Conservation (phyloP, 768 basidiomycete species). For the Udeniomyces megalosporus region DNA sequence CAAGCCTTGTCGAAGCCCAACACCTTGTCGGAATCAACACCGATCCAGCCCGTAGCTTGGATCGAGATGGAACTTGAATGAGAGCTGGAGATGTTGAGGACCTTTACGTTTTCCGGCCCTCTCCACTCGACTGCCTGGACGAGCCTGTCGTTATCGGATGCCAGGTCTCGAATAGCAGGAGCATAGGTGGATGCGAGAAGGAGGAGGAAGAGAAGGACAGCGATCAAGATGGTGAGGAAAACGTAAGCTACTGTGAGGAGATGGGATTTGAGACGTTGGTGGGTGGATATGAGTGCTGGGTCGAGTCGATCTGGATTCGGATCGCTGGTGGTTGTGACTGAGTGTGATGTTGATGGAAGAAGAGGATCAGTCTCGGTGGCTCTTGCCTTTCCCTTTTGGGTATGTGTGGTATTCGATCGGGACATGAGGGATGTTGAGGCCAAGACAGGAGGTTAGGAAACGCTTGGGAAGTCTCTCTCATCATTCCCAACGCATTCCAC, state of each 20-base stretch:
- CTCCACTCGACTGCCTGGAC: constrained; percentile 22
- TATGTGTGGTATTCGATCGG: no score
- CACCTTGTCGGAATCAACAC: constrained; percentile 24
- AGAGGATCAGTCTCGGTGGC: no score
- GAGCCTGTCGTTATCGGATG: constrained; percentile 19
- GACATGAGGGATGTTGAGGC: no score
- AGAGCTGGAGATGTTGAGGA: constrained; percentile 28
- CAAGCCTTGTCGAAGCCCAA: constrained; percentile 21
- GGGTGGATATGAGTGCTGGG: not conserved
- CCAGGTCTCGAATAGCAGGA: constrained; percentile 22
- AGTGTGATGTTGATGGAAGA: not conserved
- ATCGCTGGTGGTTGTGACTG: not conserved
- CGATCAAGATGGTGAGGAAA: constrained; percentile 16
- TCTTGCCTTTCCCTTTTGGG: no score
- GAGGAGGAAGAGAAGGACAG: constrained; percentile 17
- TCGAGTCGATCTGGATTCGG: not conserved
- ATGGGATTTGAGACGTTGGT: constrained; percentile 9
- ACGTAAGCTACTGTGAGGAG: constrained; percentile 5
- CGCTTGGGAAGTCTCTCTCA: no score
- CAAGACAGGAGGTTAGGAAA: no score
- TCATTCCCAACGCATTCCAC: no score
- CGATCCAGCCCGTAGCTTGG: constrained; percentile 21
- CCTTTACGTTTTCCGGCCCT: constrained; percentile 19
- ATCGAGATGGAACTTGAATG: constrained; percentile 14
- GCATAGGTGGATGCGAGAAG: constrained; percentile 22